A percentile compares a stretch with the other conserved stretches of the same genome.
These are phyloP conservation scores for Penicillium parvum DNA, from an alignment of 495 filamentous ascomycete species.

Conservation along the genomic window DNA sequence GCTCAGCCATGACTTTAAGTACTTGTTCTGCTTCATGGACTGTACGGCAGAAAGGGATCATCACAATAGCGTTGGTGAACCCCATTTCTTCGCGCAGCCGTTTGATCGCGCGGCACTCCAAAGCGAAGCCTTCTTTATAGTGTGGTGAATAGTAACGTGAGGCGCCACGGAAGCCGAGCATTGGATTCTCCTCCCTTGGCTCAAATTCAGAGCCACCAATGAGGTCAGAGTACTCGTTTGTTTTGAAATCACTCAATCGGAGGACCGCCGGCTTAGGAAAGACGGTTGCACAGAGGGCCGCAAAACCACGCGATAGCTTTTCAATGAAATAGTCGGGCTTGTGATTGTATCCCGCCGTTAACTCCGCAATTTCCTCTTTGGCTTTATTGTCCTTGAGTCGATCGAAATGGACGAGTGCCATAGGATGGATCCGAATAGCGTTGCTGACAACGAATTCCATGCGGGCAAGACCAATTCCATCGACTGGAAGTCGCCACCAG, in stretches of 20 bases:
- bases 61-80: constrained; percentile 33
- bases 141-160: constrained; percentile 36
- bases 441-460: constrained; percentile 21
- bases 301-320: constrained; percentile 31
- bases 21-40: constrained; percentile 29
- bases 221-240: constrained; percentile 36
- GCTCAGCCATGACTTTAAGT: constrained; percentile 26
- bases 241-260: constrained; percentile 40
- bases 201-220: constrained; percentile 36
- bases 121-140: constrained; percentile 31
- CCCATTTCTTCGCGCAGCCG: constrained; percentile 31
- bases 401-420: constrained; percentile 34
- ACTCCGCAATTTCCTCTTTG: constrained; percentile 21
- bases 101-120: constrained; percentile 38
- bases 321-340: constrained; percentile 37
- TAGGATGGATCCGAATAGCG: constrained; percentile 19
- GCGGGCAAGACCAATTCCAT: constrained; percentile 16
- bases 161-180: constrained; percentile 37
- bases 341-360: constrained; percentile 26
- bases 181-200: constrained; percentile 33
- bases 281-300: constrained; percentile 29
- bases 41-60: constrained; percentile 39
- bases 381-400: constrained; percentile 20
- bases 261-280: constrained; percentile 31
- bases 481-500: constrained; percentile 20